phyloP scores from a whole-genome alignment of 805 yeast species.

The Tetrapisispora namnaoensis region DNA sequence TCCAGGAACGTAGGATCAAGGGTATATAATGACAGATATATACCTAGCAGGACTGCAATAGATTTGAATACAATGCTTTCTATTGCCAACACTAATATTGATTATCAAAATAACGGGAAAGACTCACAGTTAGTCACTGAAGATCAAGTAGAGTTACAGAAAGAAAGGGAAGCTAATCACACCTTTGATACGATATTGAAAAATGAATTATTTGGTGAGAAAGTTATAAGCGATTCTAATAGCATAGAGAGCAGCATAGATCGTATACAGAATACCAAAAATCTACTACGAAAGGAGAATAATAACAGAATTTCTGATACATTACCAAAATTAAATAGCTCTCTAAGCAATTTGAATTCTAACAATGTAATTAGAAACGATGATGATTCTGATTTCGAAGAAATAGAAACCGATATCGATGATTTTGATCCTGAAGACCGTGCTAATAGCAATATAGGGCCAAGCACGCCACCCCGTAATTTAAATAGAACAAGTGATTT shows the following conservation, averaged over 20 bases:
- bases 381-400: conserved; percentile 2
- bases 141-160: conserved; percentile 56
- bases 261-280: conserved; percentile 25
- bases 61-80: conserved; percentile 79
- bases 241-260: conserved; percentile 28
- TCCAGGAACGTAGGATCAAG: conserved; percentile 25
- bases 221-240: conserved; percentile 42
- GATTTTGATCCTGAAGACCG: conserved; percentile 4
- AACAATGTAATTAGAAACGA: neutral
- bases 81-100: conserved; percentile 13
- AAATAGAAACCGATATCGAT: conserved; percentile 3
- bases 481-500: conserved; percentile 4
- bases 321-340: neutral
- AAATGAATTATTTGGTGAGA: conserved; percentile 86
- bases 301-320: neutral
- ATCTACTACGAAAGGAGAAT: conserved; percentile 1
- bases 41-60: conserved; percentile 79
- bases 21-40: conserved; percentile 72
- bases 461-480: conserved; percentile 7
- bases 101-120: neutral
- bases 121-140: conserved; percentile 13
- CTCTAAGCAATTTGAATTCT: neutral
- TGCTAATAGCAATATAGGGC: conserved; percentile 1
- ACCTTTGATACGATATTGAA: conserved; percentile 80
- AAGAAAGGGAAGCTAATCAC: conserved; percentile 74